Conservation (phyloP, 148 eudicot genomes). For the Amaranthus hypochondriacus region DNA sequence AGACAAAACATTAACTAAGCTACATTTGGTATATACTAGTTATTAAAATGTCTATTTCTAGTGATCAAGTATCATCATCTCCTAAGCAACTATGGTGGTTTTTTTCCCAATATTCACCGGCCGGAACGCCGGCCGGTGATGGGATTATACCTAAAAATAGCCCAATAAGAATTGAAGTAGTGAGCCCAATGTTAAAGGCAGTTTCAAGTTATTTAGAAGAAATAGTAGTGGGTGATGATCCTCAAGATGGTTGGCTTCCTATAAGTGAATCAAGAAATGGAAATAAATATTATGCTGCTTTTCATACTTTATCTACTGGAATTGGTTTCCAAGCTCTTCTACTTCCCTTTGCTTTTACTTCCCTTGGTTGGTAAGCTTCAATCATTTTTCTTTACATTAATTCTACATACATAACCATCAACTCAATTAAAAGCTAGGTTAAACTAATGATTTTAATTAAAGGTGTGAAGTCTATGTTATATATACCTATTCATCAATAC, state of each 20-base stretch:
- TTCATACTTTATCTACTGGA: constrained; percentile 64
- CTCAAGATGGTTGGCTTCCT: constrained; percentile 78
- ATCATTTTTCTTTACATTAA: too few species aligned
- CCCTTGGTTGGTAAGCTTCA: constrained; percentile 60
- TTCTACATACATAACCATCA: too few species aligned
- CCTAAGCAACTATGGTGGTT: constrained; percentile 4
- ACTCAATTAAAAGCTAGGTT: not conserved
- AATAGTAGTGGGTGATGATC: constrained; percentile 33
- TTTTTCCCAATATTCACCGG: constrained; percentile 5
- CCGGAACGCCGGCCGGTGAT: not conserved
- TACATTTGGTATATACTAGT: not conserved
- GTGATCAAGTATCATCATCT: constrained; percentile 2
- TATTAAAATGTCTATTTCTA: not conserved
- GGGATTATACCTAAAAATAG: constrained; percentile 22
- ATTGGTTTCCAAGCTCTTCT: constrained; percentile 81
- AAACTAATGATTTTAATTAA: not conserved
- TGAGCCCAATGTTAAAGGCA: constrained; percentile 48
- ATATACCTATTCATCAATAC: too few species aligned
- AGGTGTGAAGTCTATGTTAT: too few species aligned
- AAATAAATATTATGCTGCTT: constrained; percentile 67
- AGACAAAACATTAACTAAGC: too few species aligned
- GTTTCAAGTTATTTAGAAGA: constrained; percentile 42
- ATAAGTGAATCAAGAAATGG: constrained; percentile 77
- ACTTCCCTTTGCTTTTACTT: constrained; percentile 65
- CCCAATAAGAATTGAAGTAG: constrained; percentile 27